Percentiles rank a stretch among this genome's conserved stretches.
Conservation (phyloP, 2,329 filamentous ascomycete species). For the Cordyceps tenuipes region DNA sequence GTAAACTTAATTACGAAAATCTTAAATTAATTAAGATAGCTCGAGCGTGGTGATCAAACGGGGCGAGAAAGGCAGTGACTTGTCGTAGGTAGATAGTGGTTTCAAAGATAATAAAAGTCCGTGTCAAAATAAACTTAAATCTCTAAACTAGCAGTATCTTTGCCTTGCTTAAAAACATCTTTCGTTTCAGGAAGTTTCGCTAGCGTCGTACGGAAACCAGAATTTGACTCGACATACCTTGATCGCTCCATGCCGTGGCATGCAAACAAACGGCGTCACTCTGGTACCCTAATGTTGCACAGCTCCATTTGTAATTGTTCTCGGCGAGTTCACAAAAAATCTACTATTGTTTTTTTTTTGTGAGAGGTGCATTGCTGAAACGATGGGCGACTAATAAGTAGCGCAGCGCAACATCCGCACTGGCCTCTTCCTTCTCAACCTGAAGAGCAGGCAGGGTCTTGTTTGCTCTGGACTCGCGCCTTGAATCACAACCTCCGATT, state of each 20-base stretch:
- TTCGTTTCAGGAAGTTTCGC: too few relatives aligned
- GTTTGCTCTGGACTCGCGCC: not conserved
- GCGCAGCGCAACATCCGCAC: not conserved
- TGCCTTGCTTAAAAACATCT: too few relatives aligned
- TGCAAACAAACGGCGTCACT: not conserved
- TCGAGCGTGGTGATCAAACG: too few relatives aligned
- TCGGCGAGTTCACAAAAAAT: too few relatives aligned
- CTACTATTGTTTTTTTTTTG: not conserved
- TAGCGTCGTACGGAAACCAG: not conserved
- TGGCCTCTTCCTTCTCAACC: constrained; percentile 8
- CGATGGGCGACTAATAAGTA: not conserved
- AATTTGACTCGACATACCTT: not conserved
- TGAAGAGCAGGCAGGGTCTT: not conserved
- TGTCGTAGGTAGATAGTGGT: too few relatives aligned
- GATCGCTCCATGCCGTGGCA: not conserved
- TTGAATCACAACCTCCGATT: not conserved
- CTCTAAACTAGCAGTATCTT: too few relatives aligned
- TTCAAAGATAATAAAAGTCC: too few relatives aligned
- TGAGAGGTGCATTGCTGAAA: not conserved
- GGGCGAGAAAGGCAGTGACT: too few relatives aligned
- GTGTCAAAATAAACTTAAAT: too few relatives aligned
- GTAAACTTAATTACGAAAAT: too few relatives aligned
- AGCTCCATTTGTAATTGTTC: not conserved
- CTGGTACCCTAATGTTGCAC: not conserved
- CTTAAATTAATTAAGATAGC: too few relatives aligned